Evolutionary conservation across 495 filamentous ascomycete species (phyloP).

Genomic region (Pseudoneurospora amorphoporcata): DNA sequence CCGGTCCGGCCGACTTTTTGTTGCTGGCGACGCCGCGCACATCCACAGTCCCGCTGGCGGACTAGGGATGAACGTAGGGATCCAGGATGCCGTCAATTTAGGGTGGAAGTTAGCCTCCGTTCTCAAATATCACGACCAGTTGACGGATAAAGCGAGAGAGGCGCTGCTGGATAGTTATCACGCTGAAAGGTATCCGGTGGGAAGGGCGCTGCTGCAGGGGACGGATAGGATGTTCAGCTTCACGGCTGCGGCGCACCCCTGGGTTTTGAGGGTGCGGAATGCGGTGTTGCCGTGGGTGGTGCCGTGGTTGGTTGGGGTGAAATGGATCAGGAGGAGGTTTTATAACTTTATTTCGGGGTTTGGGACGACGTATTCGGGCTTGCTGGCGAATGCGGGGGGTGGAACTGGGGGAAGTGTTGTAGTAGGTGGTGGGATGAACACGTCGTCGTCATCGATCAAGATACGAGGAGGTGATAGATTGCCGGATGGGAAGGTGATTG

Average conservation of each 20-base stretch:
- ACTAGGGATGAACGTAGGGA: conserved; percentile 53
- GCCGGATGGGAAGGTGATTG: conserved; percentile 17
- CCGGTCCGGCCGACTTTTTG: conserved; percentile 32
- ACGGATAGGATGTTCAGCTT: conserved; percentile 30
- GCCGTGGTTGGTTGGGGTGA: conserved; percentile 21
- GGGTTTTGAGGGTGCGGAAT: conserved; percentile 23
- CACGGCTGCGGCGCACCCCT: conserved; percentile 19
- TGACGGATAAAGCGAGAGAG: conserved; percentile 4
- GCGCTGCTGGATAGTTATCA: conserved; percentile 29
- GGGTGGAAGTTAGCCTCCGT: conserved; percentile 44
- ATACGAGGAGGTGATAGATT: conserved; percentile 26
- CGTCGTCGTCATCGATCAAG: conserved; percentile 6
- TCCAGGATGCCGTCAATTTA: conserved; percentile 49
- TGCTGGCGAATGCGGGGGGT: conserved; percentile 13
- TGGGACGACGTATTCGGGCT: conserved; percentile 17
- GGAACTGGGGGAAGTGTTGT: background rate
- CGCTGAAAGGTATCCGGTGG: conserved; percentile 27
- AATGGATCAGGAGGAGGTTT: conserved; percentile 5
- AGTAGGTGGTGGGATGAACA: background rate
- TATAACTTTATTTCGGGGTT: conserved; percentile 31
- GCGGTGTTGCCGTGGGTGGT: conserved; percentile 23
- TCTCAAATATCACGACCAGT: conserved; percentile 7
- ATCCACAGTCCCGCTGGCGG: conserved; percentile 47
- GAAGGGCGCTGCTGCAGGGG: conserved; percentile 23
- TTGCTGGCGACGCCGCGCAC: conserved; percentile 51